Conservation (phyloP, 2,329 filamentous ascomycete species). For the Aspergillus awamori region DNA sequence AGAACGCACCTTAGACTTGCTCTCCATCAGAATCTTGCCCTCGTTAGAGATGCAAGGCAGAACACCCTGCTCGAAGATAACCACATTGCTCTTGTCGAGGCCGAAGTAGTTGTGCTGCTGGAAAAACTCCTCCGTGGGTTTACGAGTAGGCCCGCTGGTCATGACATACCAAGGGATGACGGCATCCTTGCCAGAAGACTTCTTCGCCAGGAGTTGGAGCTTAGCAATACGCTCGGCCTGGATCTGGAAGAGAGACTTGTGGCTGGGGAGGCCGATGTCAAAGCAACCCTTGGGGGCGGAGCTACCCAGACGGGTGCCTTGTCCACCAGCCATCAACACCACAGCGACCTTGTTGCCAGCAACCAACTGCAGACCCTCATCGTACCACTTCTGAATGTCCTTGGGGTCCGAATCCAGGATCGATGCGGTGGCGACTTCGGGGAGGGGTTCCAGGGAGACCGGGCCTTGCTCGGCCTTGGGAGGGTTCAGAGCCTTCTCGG, state of each 20-base stretch:
- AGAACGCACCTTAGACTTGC: conserved; percentile 70
- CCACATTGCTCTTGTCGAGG: conserved; percentile 78
- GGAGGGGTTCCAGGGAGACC: conserved; percentile 78
- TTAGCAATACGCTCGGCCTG: conserved; percentile 93
- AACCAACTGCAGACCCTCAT: conserved; percentile 66
- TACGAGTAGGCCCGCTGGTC: conserved; percentile 93
- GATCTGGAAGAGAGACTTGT: conserved; percentile 96
- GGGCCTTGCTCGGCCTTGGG: conserved; percentile 58
- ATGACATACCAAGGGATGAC: conserved; percentile 98
- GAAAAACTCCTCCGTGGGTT: conserved; percentile 93
- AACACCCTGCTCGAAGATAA: conserved; percentile 96
- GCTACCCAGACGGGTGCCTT: conserved; percentile 92
- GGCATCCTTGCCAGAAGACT: conserved; percentile 64
- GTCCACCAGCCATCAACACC: conserved; percentile 94
- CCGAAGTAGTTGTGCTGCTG: conserved; percentile 89
- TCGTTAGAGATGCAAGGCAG: conserved; percentile 96
- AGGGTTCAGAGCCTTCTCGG: conserved; percentile 78
- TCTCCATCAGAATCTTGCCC: conserved; percentile 93
- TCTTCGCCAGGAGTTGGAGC: conserved; percentile 77
- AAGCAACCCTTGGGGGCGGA: conserved; percentile 97
- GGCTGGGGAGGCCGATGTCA: conserved; percentile 88
- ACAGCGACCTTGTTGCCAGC: conserved; percentile 74
- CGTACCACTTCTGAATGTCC: conserved; percentile 83
- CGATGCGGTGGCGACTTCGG: conserved; percentile 81
- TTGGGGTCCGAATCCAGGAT: conserved; percentile 83